Base-by-base conservation (phyloP, 2,329 filamentous ascomycete species). In the Fusarium denticulatum region DNA sequence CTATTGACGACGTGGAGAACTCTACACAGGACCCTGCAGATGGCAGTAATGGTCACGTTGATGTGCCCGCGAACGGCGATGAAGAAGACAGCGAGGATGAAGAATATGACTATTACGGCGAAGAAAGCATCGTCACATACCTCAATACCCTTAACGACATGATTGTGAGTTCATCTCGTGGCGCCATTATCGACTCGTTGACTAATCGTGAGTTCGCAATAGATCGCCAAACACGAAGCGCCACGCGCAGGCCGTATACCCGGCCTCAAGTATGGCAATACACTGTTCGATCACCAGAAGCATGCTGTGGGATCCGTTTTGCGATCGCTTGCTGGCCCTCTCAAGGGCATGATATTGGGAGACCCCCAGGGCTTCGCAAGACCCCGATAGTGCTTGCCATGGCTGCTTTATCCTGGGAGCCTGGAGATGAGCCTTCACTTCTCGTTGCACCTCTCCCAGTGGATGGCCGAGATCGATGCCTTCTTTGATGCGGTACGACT, bases 21-120 rank as follows among this genome's bases (percentile, higher is more conserved):
- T 13, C 30, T 11, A 11, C 47, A 24, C 15, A 24, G 11, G 30
- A 18, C 11, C 30, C 22, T 7, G 16, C 4, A 5, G 18, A 22
- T 7, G n/a, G 18, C 7, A 14, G 18, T 2, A 20, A 52, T 13
- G 6, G 12, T 10, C 18, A 26, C 18, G 15, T 10, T 11, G 0
- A 22, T 52, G 24, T 13, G 16, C 22, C 32, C 5, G 10, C 24
- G 3, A 24, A 26, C 24, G 11, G 18, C n/a, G 9, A 22, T 12
- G 13, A 15, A 15, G 12, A 26, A 0, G 18, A 26, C 9, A 12
- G 18, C 10, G 32, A 36, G 4, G 12, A 36, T 20, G 18, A 22
- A 20, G 18, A 32, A 5, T 15, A 24, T 18, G 47, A 9, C 12
- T 18, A 15, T 12, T 22, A 9, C 14, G 20, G 12, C 16, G 24